These are phyloP conservation scores for Leucocoprinus leucothites DNA, from an alignment of 768 basidiomycete species.

Conservation along the genomic window DNA sequence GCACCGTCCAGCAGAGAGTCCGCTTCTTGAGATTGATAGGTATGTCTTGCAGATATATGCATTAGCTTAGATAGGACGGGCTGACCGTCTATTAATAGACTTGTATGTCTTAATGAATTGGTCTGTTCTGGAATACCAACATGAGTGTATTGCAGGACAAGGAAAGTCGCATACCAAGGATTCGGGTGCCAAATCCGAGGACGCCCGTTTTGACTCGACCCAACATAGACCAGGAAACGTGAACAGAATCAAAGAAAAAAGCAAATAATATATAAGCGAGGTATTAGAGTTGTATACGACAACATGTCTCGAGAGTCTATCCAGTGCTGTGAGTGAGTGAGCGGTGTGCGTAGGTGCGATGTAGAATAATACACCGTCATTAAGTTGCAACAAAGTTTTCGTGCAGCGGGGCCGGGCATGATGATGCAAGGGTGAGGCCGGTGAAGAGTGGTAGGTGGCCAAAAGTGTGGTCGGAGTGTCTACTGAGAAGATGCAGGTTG, in stretches of 20 bases:
- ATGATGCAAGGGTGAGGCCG: background rate
- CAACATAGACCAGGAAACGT: background rate
- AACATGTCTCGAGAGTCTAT: constrained; percentile 12
- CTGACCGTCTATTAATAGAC: no score
- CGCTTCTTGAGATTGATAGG: no score
- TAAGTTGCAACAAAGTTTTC: background rate
- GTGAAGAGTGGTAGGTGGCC: background rate
- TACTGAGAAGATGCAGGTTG: constrained; percentile 44
- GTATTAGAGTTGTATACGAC: constrained; percentile 11
- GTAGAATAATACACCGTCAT: constrained; percentile 6
- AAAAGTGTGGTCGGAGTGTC: no score
- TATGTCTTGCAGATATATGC: no score
- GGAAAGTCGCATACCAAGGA: no score
- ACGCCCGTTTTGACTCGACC: background rate
- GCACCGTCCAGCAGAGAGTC: no score
- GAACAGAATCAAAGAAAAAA: background rate
- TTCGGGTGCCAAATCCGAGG: background rate
- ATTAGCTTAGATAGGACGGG: no score
- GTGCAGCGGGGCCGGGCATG: background rate
- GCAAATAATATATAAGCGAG: constrained; percentile 18
- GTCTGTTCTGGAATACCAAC: no score
- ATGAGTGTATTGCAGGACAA: no score
- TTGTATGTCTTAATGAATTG: no score
- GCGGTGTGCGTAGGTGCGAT: background rate
- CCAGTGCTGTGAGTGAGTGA: constrained; percentile 4